Base-by-base conservation (phyloP, 2,329 filamentous ascomycete genomes). In the Penicillium digitatum region DNA sequence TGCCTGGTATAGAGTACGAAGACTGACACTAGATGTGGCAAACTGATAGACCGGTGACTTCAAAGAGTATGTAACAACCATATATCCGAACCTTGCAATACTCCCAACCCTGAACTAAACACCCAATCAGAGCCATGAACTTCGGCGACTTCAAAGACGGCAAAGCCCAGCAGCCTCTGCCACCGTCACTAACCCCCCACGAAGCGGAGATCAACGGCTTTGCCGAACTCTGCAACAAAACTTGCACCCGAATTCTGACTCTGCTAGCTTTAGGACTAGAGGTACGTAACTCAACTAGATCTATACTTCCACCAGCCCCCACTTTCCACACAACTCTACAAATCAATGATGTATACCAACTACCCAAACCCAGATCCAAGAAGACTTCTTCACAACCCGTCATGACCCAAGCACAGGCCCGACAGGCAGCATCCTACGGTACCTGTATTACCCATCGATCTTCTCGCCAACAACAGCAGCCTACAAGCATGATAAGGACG, bases 241-340 rank as follows among this genome's bases (percentile, higher is more conserved):
- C 96, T 48, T 93, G 88, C 70, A 81, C 82, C 48, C 83, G 82
- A 52, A 81, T 97, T 54, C 82, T 96, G 29, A 80, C 81, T 18
- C 83, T 95, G 1, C 87, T 97, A 48, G 90, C 88, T 40, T 78
- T 88, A 11, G 92, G 90, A 0, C 82, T 97, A 0, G 80, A 82
- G 55, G 86, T 88, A 73, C 44, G 52, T 56, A 52, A 20, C 12
- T 8, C 20, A 16, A 42, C 10, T 6, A 18, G 32, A 31, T 12
- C 2, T 40, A 31, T 12, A 40, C 3, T 26, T 5, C 14, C 18
- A 22, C 11, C 24, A 20, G 10, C 18, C 11, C 24, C 26, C 9
- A 11, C 5, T 3, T 12, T 20, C 4, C n/a, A 16, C 8, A 34
- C 5, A 31, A 50, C 18, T 20, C 24, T 12, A n/a, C 12, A 32